Conservation (phyloP, 2,329 filamentous ascomycete species). For the Colletotrichum euphorbiae region DNA sequence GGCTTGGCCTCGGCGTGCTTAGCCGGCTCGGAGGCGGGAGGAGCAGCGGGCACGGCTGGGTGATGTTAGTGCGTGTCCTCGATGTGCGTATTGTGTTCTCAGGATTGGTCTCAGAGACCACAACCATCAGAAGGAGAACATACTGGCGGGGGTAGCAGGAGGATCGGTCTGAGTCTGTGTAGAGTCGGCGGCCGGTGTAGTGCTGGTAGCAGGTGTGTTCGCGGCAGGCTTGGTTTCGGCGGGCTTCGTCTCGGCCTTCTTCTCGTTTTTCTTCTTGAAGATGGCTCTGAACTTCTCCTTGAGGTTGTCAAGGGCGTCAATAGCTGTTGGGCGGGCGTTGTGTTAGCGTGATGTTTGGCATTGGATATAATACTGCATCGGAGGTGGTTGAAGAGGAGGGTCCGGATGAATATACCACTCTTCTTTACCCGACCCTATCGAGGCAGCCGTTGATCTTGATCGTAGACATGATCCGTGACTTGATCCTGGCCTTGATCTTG, state of each 20-base stretch:
- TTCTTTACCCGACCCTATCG: background rate
- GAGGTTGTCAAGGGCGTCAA: constrained; percentile 64
- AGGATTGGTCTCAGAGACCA: background rate
- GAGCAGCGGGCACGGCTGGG: constrained; percentile 37
- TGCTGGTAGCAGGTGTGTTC: constrained; percentile 45
- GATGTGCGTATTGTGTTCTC: background rate
- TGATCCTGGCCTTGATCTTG: too few relatives aligned
- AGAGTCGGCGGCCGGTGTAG: constrained; percentile 46
- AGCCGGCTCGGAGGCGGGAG: constrained; percentile 37
- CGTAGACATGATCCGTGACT: too few relatives aligned
- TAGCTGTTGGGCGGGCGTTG: constrained; percentile 51
- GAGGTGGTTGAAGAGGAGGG: background rate
- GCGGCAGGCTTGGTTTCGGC: constrained; percentile 43
- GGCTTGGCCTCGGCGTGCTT: constrained; percentile 36
- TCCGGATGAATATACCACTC: background rate
- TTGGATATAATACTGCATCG: background rate
- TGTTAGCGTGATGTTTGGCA: constrained; percentile 31
- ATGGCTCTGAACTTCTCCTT: constrained; percentile 66
- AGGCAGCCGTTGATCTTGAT: too few relatives aligned
- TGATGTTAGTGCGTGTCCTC: background rate
- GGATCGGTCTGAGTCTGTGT: constrained; percentile 44
- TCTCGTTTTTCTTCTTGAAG: constrained; percentile 61
- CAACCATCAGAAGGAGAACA: background rate
- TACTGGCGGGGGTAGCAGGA: constrained; percentile 35
- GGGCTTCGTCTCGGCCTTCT: constrained; percentile 49